These are phyloP conservation scores for Arctostaphylos glauca DNA, from an alignment of 148 eudicot species.

Conservation along the genomic window DNA sequence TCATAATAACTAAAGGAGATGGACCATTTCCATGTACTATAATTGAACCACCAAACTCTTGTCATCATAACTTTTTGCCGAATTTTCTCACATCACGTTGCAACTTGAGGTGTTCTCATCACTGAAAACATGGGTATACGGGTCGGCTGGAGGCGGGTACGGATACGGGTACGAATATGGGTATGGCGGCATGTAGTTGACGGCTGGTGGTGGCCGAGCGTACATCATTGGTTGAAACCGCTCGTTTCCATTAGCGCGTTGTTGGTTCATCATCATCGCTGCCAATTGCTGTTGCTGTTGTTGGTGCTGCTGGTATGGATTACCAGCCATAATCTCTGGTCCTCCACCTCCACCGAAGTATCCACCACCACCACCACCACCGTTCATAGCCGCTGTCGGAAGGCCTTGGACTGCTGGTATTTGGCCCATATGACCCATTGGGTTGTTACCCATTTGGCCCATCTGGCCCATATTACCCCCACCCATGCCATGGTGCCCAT, in stretches of 20 bases:
- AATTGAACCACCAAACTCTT: background rate
- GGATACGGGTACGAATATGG: constrained; percentile 30
- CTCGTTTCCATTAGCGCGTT: constrained; percentile 70
- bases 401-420: constrained; percentile 70
- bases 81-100: constrained; percentile 61
- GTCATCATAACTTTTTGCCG: background rate
- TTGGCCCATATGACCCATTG: constrained; percentile 74
- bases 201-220: constrained; percentile 69
- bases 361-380: constrained; percentile 29
- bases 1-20: background rate
- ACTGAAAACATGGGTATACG: constrained; percentile 59
- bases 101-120: constrained; percentile 92
- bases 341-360: constrained; percentile 50
- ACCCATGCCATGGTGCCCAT: constrained; percentile 38
- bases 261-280: constrained; percentile 93
- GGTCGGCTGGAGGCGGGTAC: constrained; percentile 58
- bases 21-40: constrained; percentile 10
- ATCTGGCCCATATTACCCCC: constrained; percentile 50
- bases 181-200: constrained; percentile 50
- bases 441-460: constrained; percentile 64
- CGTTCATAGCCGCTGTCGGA: constrained; percentile 44
- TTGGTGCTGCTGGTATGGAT: constrained; percentile 43
- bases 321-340: constrained; percentile 63
- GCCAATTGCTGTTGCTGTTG: constrained; percentile 21
- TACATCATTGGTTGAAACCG: constrained; percentile 98